Conservation (phyloP, 2,329 filamentous ascomycete species). For the Aspergillus sp. region DNA sequence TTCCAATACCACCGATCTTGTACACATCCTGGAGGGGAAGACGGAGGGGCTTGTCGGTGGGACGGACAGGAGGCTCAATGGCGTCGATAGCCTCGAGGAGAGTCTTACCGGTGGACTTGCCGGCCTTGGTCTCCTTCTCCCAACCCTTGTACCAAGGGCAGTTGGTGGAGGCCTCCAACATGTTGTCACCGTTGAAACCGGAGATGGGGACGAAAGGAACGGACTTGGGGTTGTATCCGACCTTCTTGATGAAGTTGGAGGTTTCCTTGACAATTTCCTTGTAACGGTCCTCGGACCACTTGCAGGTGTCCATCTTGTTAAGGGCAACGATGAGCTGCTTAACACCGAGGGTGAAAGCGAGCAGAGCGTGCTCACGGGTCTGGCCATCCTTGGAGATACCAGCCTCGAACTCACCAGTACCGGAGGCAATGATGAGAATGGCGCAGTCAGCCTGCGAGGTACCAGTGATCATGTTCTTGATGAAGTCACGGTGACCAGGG, state of each 20-base stretch:
- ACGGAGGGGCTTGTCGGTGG: not conserved
- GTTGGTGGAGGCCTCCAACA: not conserved
- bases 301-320: constrained; percentile 99
- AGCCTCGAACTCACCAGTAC: constrained; percentile 99
- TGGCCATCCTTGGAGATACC: constrained; percentile 99
- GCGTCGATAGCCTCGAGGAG: not conserved
- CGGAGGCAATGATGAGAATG: constrained; percentile 96
- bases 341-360: constrained; percentile 97
- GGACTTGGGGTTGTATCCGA: not conserved
- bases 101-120: not conserved
- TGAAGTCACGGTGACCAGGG: constrained; percentile 98
- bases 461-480: constrained; percentile 99
- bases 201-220: not conserved
- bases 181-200: not conserved
- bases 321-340: constrained; percentile 98
- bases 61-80: not conserved
- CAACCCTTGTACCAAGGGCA: not conserved
- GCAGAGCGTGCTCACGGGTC: constrained; percentile 98
- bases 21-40: not conserved
- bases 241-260: not conserved
- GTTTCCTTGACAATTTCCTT: constrained; percentile 99
- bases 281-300: constrained; percentile 91
- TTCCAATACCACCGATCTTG: not conserved
- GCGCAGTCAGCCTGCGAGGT: constrained; percentile 98
- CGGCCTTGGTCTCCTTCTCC: not conserved